phyloP scores from a whole-genome alignment of 2,329 filamentous ascomycete species.

The Fusarium duplospermum region DNA sequence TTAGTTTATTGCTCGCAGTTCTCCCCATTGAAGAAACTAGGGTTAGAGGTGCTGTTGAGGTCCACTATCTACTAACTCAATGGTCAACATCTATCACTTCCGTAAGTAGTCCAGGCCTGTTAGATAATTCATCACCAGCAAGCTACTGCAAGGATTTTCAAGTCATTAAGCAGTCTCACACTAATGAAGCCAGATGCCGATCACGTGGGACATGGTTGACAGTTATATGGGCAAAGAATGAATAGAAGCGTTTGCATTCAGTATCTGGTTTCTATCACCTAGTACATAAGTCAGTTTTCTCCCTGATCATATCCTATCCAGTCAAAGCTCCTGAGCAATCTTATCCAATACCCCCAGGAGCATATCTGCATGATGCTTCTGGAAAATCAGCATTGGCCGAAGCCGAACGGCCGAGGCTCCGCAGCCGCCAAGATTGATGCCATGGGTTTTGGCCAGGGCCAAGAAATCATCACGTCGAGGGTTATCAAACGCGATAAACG shows the following conservation, averaged over 20 bases:
- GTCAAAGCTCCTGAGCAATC: not conserved
- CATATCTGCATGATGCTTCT: not conserved
- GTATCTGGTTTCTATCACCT: not conserved
- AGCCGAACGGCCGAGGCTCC: not conserved
- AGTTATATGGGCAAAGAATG: not conserved
- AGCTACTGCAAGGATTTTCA: too few species aligned
- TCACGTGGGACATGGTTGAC: not conserved
- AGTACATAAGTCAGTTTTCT: not conserved
- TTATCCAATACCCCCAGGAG: not conserved
- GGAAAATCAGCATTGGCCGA: not conserved
- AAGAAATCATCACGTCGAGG: not conserved
- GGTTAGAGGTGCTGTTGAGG: too few species aligned
- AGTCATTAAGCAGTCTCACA: too few species aligned
- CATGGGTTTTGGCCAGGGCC: not conserved
- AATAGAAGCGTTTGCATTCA: not conserved
- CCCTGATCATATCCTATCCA: not conserved
- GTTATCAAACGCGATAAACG: not conserved
- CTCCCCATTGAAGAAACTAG: too few species aligned
- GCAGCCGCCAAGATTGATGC: not conserved
- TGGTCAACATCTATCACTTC: too few species aligned
- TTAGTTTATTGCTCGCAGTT: too few species aligned
- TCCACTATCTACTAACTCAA: too few species aligned
- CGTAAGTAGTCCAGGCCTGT: too few species aligned
- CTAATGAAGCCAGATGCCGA: too few species aligned
- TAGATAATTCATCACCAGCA: too few species aligned